Evolutionary conservation across 2,329 filamentous ascomycete species (phyloP), one percentile per base, ranked within the genome.

Genomic region (Botrytis tulipae): DNA sequence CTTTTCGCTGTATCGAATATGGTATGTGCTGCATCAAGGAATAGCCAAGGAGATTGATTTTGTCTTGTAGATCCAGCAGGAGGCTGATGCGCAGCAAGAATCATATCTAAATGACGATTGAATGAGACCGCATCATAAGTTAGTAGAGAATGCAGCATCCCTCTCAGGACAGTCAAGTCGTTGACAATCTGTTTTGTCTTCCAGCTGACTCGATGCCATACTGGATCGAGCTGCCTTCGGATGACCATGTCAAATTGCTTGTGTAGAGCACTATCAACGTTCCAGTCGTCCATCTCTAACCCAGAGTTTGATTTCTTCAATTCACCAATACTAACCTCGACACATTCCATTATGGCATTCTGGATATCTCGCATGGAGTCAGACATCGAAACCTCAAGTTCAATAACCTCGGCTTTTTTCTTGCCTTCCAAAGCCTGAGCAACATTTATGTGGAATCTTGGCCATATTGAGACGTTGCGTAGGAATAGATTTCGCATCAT

Each of bases 281-380:
- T 98, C 95, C 95, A 98, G 80, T 98, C 95, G 74, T 97, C 95
- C 90, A 98, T 95, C 78, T 98, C 95, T 10, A 99, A 85, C 3
- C 94, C 95, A 1, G 90, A 88, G 80, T 98, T 98, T 29, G 90
- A 89, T 83, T 97, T 98, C 81, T 95, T 97, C 61, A 99, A 87
- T 83, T 99, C 96, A 72, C 93, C 90, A 77, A 99, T 96, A 80
- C 94, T 97, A 77, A 94, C 91, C 82, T 98, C 95, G 29, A 99
- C 95, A 80, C 96, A 99, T 81, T 98, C 95, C 83, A 99, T 89
- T 74, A 98, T 92, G 40, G 96, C 95, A 76, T 93, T 95, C 80
- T 99, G 96, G 59, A 99, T 98, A 60, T 94, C 91, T 74, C 88
- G 89, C 96, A 99, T 99, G 68, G 90, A 88, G 54, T 97, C 93